These are phyloP conservation scores for Allodekkera sacchari DNA, from an alignment of 805 yeast species.

Conservation along the genomic window DNA sequence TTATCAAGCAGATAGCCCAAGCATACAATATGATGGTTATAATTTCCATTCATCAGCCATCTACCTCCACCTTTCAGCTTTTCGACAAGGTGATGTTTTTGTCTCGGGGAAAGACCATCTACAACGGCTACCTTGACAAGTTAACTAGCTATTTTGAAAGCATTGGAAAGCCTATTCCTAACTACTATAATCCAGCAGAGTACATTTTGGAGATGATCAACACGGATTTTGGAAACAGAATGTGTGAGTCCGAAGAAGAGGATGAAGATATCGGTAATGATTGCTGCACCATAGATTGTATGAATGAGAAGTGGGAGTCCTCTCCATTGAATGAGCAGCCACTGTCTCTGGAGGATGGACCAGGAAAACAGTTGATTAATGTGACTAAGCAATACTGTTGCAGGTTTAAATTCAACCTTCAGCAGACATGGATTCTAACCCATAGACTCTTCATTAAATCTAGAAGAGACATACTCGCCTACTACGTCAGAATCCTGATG, in stretches of 20 bases:
- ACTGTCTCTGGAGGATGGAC: not conserved
- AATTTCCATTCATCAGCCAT: conserved; percentile 85
- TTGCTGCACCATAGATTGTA: not conserved
- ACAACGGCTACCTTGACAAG: conserved; percentile 68
- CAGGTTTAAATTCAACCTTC: not conserved
- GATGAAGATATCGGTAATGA: not conserved
- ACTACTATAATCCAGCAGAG: conserved; percentile 53
- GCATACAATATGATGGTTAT: conserved; percentile 71
- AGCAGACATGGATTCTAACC: conserved; percentile 11
- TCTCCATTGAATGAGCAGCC: not conserved
- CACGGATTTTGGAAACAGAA: not conserved
- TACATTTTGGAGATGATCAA: conserved; percentile 44
- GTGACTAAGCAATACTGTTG: not conserved
- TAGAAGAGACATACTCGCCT: conserved; percentile 28
- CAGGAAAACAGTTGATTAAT: not conserved
- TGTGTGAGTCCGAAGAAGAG: not conserved
- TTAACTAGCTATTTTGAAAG: conserved; percentile 61
- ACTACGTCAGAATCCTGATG: conserved; percentile 30
- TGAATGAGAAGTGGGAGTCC: not conserved
- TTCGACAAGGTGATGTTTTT: conserved; percentile 69
- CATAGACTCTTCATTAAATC: conserved; percentile 26
- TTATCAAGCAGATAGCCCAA: conserved; percentile 65
- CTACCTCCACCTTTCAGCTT: conserved; percentile 78
- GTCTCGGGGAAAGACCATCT: conserved; percentile 71
- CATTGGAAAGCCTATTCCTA: conserved; percentile 35